Evolutionary conservation across 2,329 filamentous ascomycete species (phyloP).

Genomic region (Colletotrichum horii): DNA sequence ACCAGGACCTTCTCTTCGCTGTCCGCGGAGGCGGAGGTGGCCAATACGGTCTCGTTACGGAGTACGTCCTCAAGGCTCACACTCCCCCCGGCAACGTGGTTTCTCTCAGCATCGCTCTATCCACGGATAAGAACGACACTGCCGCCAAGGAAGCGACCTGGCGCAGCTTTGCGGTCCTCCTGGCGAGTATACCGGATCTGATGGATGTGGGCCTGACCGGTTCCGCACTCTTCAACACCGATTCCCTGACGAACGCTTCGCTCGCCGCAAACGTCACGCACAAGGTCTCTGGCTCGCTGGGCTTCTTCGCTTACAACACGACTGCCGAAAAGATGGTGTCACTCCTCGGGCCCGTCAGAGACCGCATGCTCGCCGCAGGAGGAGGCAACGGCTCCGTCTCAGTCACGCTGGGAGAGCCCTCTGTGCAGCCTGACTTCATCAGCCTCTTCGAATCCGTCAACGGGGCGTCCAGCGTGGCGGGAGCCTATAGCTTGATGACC

Average conservation of each 20-base stretch:
- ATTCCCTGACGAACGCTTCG: background rate
- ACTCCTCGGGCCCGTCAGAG: background rate
- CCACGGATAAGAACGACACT: background rate
- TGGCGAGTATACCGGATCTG: background rate
- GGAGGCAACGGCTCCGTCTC: constrained; percentile 1
- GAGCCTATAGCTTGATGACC: background rate
- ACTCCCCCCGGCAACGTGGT: constrained; percentile 1
- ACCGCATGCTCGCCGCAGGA: background rate
- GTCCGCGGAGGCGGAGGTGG: constrained; percentile 58
- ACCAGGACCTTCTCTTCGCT: constrained; percentile 63
- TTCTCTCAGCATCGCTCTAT: background rate
- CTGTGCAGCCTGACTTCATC: background rate
- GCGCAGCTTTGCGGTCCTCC: background rate
- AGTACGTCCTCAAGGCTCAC: constrained; percentile 6
- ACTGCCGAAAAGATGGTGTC: background rate
- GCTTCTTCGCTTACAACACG: constrained; percentile 2
- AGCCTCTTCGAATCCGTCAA: constrained; percentile 9
- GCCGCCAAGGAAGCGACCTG: background rate
- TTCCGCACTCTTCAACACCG: background rate
- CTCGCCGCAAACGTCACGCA: background rate
- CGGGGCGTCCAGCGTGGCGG: background rate
- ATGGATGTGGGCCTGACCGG: constrained; percentile 7
- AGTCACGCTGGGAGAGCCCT: background rate
- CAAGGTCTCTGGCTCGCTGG: background rate
- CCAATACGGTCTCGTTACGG: constrained; percentile 55